These are phyloP conservation scores for Fusarium zealandicum DNA, from an alignment of 2,329 filamentous ascomycete species.

Conservation along the genomic window DNA sequence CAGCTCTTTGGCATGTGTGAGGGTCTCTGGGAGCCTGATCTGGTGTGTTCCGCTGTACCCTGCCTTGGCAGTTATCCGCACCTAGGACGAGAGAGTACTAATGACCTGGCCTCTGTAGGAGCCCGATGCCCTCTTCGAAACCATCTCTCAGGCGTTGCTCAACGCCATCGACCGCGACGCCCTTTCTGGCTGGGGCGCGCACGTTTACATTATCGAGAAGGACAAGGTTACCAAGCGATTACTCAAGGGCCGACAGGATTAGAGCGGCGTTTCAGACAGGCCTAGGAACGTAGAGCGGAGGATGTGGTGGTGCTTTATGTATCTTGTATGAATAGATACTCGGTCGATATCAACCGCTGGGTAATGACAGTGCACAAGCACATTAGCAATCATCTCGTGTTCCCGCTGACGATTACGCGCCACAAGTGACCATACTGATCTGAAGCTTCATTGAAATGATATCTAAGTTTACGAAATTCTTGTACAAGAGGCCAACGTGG, in stretches of 20 bases:
- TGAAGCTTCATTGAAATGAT: constrained; percentile 6
- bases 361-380: constrained; percentile 40
- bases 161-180: constrained; percentile 97
- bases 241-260: constrained; percentile 97
- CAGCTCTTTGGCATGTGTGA: constrained; percentile 99
- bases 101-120: constrained; percentile 51
- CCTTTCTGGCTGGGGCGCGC: constrained; percentile 95
- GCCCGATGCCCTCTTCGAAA: constrained; percentile 97
- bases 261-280: constrained; percentile 45
- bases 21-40: constrained; percentile 94
- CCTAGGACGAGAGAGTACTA: constrained; percentile 17
- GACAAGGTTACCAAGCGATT: constrained; percentile 99
- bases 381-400: constrained; percentile 17
- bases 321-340: constrained; percentile 49
- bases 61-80: background rate
- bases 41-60: constrained; percentile 66
- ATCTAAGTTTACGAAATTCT: constrained; percentile 19
- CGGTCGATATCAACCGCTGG: constrained; percentile 35
- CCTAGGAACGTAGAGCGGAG: constrained; percentile 22
- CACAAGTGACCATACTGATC: background rate
- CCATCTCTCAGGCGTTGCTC: constrained; percentile 92
- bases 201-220: constrained; percentile 99
- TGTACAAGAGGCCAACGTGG: constrained; percentile 25
- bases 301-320: constrained; percentile 32
- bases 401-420: background rate